Evolutionary conservation across 2,329 filamentous ascomycete species (phyloP).

Genomic region (Phyllachora maydis): DNA sequence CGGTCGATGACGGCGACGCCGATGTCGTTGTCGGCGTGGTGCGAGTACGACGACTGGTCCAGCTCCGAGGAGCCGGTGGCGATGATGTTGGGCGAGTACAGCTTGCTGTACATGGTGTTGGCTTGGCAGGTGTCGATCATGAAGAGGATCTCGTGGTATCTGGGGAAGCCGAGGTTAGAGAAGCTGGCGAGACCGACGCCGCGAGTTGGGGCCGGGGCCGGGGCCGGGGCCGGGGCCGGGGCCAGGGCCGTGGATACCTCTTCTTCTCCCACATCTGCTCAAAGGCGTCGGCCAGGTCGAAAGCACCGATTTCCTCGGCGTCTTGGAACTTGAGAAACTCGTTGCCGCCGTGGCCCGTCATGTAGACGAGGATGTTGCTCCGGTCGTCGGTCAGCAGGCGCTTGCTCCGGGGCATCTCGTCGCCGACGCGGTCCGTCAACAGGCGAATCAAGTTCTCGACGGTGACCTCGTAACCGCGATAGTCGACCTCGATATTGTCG

Average conservation of each 20-base stretch:
- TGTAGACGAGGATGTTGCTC: slow-evolving; percentile 95
- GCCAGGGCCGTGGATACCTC: slow-evolving; percentile 26
- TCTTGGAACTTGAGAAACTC: slow-evolving; percentile 98
- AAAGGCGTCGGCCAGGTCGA: slow-evolving; percentile 90
- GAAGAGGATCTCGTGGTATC: slow-evolving; percentile 93
- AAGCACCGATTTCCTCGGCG: slow-evolving; percentile 89
- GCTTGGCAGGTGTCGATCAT: slow-evolving; percentile 99
- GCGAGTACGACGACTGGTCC: slow-evolving; percentile 90
- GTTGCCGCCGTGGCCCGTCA: slow-evolving; percentile 96
- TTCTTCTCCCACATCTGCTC: slow-evolving; percentile 99
- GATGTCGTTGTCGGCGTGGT: slow-evolving; percentile 95
- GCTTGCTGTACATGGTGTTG: slow-evolving; percentile 97
- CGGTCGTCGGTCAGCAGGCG: slow-evolving; percentile 82
- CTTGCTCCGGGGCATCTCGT: slow-evolving; percentile 90
- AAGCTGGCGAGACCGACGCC: too few relatives aligned
- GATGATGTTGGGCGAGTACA: slow-evolving; percentile 96
- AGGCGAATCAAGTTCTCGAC: slow-evolving; percentile 97
- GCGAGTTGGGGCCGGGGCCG: too few relatives aligned
- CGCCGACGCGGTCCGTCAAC: slow-evolving; percentile 80
- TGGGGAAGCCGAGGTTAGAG: slow-evolving; percentile 9
- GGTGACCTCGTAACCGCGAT: slow-evolving; percentile 92
- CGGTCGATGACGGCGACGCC: slow-evolving; percentile 96
- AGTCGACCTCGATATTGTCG: slow-evolving; percentile 98
- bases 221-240: too few relatives aligned
- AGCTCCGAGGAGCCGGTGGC: slow-evolving; percentile 92